Base-by-base conservation (phyloP, 139 green algal species). In the Chlamydomonas sp. region DNA sequence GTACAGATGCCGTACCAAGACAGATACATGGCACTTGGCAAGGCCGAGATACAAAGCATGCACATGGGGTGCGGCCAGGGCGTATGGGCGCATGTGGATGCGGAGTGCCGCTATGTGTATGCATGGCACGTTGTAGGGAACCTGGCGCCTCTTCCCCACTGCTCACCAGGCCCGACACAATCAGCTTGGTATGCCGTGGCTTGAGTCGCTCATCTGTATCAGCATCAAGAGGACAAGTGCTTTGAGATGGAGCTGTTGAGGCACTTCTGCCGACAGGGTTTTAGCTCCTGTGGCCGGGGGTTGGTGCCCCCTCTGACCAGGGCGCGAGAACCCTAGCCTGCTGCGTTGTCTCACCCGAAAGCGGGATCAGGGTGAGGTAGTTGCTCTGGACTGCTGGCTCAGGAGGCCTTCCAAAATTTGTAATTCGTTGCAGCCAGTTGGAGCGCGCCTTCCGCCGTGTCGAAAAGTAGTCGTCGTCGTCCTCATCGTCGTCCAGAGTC, bases 311-410 rank as follows among this genome's bases (percentile, higher is more conserved):
- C 31, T 49, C 31, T 49, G 31, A 49, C 31, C 31, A 49, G 31
- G 31, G 31, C 31, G 31, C 31, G 31, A 49, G 31, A 49, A 49
- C 31, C 31, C 31, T 49, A 49, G 31, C 31, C 31, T 49, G 31
- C 31, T 49, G 68, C 17, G 20, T 3, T 0, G n/a, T 7, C 85
- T 8, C 31, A 93, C 92, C 92, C 57, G 90, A 93, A 14, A 97
- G 79, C 0, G 94, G 94, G 12, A 97, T 96, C 12, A 97, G 91
- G 0, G 94, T 97, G 4, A 97, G 79, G 88, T 97, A 97, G 59
- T 83, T 83, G 75, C 75, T 83, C 15, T 81, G 71, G 0, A 67
- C 73, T 5, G 72, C 73, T 8, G 73, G 62, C 31, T 20, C 49
- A 7, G 67, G 0, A 0, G n/a, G 31, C 20, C 66, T 62, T 4